Evolutionary conservation across 2,329 filamentous ascomycete genomes (phyloP).

Genomic region (Plectosphaerella cucumerina): DNA sequence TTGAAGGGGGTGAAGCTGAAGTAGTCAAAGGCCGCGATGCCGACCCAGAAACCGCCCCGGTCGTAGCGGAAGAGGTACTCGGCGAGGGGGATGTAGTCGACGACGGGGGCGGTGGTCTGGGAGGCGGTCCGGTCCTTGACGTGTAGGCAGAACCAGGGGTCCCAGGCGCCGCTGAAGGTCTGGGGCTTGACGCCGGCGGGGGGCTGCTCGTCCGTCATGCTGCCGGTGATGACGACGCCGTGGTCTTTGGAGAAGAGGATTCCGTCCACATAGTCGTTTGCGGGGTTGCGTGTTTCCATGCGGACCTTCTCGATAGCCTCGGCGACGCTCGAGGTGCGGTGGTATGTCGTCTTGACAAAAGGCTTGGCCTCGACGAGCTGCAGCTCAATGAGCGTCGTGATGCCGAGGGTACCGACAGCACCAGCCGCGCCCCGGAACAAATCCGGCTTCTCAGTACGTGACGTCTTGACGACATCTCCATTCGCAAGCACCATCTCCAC

Average conservation of each 20-base stretch:
- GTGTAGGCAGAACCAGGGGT: conserved; percentile 77
- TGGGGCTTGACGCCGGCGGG: conserved; percentile 36
- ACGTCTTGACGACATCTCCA: conserved; percentile 57
- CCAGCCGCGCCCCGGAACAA: conserved; percentile 64
- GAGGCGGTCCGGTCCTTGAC: conserved; percentile 43
- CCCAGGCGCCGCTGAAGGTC: conserved; percentile 54
- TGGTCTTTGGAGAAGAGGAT: conserved; percentile 60
- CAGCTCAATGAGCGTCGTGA: conserved; percentile 64
- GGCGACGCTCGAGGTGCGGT: conserved; percentile 43
- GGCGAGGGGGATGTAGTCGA: conserved; percentile 61
- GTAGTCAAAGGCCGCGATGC: conserved; percentile 61
- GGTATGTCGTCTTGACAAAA: conserved; percentile 61
- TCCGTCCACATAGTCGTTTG: conserved; percentile 69
- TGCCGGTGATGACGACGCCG: conserved; percentile 64
- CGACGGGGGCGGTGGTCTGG: conserved; percentile 13
- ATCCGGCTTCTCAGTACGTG: conserved; percentile 35
- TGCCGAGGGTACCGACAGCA: conserved; percentile 63
- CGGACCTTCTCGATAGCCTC: conserved; percentile 45
- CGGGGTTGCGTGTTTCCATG: conserved; percentile 35
- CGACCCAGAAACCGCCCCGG: conserved; percentile 72
- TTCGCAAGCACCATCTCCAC: conserved; percentile 69
- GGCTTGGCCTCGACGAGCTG: conserved; percentile 54
- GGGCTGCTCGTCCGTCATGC: conserved; percentile 51
- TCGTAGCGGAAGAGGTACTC: conserved; percentile 78
- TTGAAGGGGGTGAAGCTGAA: conserved; percentile 63